These are phyloP conservation scores for Termitomyces sp. DNA, from an alignment of 768 basidiomycete genomes.

Conservation along the genomic window DNA sequence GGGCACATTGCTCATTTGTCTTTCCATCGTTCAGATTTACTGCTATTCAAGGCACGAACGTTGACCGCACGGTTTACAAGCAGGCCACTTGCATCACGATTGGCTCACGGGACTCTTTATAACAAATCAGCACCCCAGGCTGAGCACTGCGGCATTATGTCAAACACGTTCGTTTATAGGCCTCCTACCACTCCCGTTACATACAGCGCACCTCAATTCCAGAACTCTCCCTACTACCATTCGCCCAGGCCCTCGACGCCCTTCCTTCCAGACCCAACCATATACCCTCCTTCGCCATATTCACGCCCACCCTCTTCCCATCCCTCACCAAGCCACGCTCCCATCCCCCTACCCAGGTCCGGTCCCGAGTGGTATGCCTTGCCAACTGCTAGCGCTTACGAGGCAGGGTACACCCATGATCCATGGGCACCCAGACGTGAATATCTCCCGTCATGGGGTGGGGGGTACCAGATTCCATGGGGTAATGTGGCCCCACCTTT, in stretches of 20 bases:
- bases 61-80: too few species aligned
- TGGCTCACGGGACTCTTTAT: too few species aligned
- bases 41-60: too few species aligned
- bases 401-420: neutral
- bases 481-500: neutral
- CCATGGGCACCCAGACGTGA: neutral
- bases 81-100: too few species aligned
- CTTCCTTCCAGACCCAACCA: slow-evolving; percentile 7
- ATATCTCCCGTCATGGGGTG: slow-evolving; percentile 8
- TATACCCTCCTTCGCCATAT: slow-evolving; percentile 8
- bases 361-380: slow-evolving; percentile 1
- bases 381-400: neutral
- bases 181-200: neutral
- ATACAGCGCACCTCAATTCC: neutral
- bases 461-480: neutral
- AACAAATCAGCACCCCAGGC: neutral
- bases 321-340: neutral
- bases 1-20: too few species aligned
- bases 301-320: slow-evolving; percentile 1
- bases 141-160: neutral
- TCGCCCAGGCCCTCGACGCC: slow-evolving; percentile 3
- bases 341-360: neutral
- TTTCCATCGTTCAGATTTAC: too few species aligned
- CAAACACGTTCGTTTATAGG: slow-evolving; percentile 8
- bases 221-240: slow-evolving; percentile 3